Conservation (phyloP, 805 yeast species). For the Ogataea paraovalis region DNA sequence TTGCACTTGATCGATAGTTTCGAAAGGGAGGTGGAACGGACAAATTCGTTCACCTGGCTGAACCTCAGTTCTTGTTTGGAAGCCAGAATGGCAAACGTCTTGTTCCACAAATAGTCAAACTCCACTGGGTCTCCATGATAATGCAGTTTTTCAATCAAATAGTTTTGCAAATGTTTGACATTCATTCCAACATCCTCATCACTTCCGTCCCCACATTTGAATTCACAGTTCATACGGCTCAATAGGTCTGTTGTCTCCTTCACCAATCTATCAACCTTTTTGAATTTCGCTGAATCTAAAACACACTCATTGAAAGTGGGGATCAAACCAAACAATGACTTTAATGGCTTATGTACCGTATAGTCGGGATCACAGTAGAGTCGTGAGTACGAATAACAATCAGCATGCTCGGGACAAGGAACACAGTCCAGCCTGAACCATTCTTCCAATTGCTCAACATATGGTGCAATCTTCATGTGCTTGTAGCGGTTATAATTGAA, state of each 20-base stretch:
- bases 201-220: slow-evolving; percentile 32
- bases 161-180: slow-evolving; percentile 62
- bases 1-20: slow-evolving; percentile 28
- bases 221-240: slow-evolving; percentile 66
- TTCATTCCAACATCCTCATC: slow-evolving; percentile 34
- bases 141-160: slow-evolving; percentile 49
- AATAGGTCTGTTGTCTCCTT: slow-evolving; percentile 62
- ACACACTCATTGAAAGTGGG: slow-evolving; percentile 67
- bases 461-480: slow-evolving; percentile 14
- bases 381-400: slow-evolving; percentile 61
- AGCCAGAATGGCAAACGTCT: slow-evolving; percentile 13
- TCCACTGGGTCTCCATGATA: slow-evolving; percentile 3
- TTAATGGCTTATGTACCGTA: slow-evolving; percentile 48
- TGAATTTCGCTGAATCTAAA: slow-evolving; percentile 72
- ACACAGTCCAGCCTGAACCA: slow-evolving; percentile 62
- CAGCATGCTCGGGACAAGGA: slow-evolving; percentile 78
- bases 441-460: slow-evolving; percentile 38
- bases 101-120: slow-evolving; percentile 27
- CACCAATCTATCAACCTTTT: slow-evolving; percentile 62
- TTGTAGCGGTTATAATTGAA: slow-evolving; percentile 12
- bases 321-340: slow-evolving; percentile 51
- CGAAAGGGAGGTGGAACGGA: slow-evolving; percentile 28
- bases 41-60: slow-evolving; percentile 4
- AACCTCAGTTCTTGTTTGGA: slow-evolving; percentile 20
- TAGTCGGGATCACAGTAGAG: slow-evolving; percentile 74